Base-by-base conservation (phyloP, 1,284 basidiomycete genomes). In the Cystobasidium pallidum region DNA sequence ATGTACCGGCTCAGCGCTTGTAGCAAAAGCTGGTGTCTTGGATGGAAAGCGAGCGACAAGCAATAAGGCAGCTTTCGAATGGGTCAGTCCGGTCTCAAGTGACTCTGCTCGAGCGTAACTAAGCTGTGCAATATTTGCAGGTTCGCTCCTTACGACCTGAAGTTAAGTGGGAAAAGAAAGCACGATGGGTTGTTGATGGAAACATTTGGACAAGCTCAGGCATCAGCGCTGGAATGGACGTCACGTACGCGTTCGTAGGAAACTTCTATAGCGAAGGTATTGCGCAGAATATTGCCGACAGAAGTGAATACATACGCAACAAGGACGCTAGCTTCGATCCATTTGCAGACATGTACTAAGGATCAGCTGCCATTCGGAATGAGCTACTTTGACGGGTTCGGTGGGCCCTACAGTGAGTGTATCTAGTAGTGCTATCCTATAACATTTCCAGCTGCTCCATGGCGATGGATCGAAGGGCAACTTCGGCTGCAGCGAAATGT, bases 401-500 rank as follows among this genome's bases (percentile, higher is more conserved):
- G 13, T 39, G 36, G 36, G 36, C 6, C 13, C 7, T 39, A 13
- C 13, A 7, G 13, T 39, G 36, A 39, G 6, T 7, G 36, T 7
- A 39, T 7, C 36, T 13, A 7, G 36, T 13, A 6, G 13, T 39
- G 36, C 7, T 39, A 39, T 39, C 36, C 54, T 57, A 57, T 19
- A 57, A 11, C 17, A 34, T 17, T 19, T 21, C 13, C n/a, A 61
- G 24, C 17, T n/a, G 39, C 4, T 71, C 67, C 58, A 66, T 68
- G n/a, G 77, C 76, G 32, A 78, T 43, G 19, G 55, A 73, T 52
- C 76, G 47, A n/a, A 78, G 47, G 30, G 62, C 72, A 10, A 68
- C 71, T 57, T 78, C 77, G 3, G 75, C 75, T 26, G 70, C 72
- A 34, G 55, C 65, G 66, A 78, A 78, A 8, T 74, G 71, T 21